Evolutionary conservation across 306 rosid species (phyloP).

Genomic region (Lotus japonicus): DNA sequence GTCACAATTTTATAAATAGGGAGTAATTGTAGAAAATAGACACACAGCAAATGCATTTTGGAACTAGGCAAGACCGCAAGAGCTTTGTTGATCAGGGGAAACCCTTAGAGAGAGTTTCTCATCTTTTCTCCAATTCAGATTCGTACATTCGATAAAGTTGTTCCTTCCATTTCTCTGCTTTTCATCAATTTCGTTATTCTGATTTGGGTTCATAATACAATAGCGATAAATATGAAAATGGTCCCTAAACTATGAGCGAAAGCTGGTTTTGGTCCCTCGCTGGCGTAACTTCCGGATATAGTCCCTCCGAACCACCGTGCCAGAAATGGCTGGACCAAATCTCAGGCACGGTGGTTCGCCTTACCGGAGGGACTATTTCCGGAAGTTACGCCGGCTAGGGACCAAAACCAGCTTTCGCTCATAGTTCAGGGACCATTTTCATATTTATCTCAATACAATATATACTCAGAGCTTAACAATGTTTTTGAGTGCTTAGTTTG

Average conservation of each 20-base stretch:
- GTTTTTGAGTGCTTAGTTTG: constrained; percentile 3
- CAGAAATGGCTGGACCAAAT: too few species aligned
- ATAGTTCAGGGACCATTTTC: too few species aligned
- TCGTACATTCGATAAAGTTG: not conserved
- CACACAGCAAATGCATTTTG: not conserved
- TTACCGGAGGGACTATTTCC: too few species aligned
- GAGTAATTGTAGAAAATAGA: not conserved
- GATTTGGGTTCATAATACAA: not conserved
- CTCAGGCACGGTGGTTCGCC: too few species aligned
- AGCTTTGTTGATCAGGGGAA: not conserved
- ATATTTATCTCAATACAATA: too few species aligned
- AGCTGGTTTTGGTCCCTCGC: too few species aligned
- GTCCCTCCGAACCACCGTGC: too few species aligned
- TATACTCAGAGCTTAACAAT: not conserved
- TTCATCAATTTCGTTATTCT: not conserved
- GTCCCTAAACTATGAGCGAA: too few species aligned
- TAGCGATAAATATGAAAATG: too few species aligned
- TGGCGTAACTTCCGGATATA: too few species aligned
- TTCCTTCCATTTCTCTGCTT: not conserved
- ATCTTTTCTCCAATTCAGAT: not conserved
- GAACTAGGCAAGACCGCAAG: not conserved
- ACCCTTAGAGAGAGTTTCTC: not conserved
- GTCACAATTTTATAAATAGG: not conserved
- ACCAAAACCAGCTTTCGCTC: too few species aligned
- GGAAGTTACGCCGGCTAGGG: too few species aligned